A percentile compares a stretch with the other conserved stretches of the same genome.
These are phyloP conservation scores for Blastobotrys muscicola DNA, from an alignment of 805 yeast species.

Conservation along the genomic window DNA sequence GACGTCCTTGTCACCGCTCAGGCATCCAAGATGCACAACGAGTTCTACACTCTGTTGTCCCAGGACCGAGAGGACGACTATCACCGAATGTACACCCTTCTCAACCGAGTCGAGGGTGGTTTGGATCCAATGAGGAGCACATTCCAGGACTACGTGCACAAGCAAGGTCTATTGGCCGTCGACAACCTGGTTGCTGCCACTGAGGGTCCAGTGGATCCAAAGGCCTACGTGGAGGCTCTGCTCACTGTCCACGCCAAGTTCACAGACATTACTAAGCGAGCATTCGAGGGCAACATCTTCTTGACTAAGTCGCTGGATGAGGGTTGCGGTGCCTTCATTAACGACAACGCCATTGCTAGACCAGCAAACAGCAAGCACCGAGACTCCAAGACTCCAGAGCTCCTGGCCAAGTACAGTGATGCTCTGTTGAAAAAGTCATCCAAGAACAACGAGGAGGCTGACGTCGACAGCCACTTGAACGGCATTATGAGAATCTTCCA, in stretches of 20 bases:
- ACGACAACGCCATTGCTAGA: conserved; percentile 65
- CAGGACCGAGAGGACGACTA: conserved; percentile 65
- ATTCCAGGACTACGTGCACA: conserved; percentile 64
- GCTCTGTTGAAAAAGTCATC: conserved; percentile 66
- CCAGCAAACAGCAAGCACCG: conserved; percentile 29
- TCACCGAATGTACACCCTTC: conserved; percentile 62
- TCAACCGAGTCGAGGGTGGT: conserved; percentile 71
- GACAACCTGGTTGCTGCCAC: conserved; percentile 41
- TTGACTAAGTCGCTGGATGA: conserved; percentile 82
- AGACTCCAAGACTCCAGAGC: conserved; percentile 79
- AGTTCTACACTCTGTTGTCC: conserved; percentile 65
- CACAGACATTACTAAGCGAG: conserved; percentile 49
- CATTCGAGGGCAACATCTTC: conserved; percentile 65
- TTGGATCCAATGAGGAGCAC: conserved; percentile 66
- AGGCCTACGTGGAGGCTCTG: conserved; percentile 67
- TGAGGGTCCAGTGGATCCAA: conserved; percentile 48
- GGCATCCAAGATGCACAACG: conserved; percentile 63
- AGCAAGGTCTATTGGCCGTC: conserved; percentile 51
- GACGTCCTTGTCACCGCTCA: conserved; percentile 69
- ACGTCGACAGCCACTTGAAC: conserved; percentile 60
- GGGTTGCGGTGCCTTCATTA: conserved; percentile 80
- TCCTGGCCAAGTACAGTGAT: conserved; percentile 84
- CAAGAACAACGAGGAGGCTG: conserved; percentile 58
- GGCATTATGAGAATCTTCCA: conserved; percentile 82
- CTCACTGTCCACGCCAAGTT: conserved; percentile 62